Evolutionary conservation across 495 filamentous ascomycete species (phyloP).

Genomic region (Penicillium bovifimosum): DNA sequence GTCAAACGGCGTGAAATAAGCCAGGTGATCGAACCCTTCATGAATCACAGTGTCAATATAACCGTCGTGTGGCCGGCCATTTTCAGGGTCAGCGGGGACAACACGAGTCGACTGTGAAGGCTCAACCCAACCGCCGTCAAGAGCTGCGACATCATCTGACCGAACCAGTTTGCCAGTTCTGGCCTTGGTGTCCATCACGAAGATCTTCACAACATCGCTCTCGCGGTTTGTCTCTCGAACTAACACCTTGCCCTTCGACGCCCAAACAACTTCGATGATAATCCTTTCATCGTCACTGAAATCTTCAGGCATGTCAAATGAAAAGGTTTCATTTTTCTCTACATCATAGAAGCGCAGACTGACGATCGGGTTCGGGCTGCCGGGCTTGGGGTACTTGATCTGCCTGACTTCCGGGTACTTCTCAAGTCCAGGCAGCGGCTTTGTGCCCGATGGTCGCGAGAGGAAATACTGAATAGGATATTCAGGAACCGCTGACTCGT

Average conservation of each 20-base stretch:
- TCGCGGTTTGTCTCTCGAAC: conserved; percentile 91
- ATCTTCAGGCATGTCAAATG: conserved; percentile 67
- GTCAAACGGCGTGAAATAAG: conserved; percentile 89
- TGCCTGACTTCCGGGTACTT: conserved; percentile 83
- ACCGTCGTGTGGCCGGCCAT: conserved; percentile 73
- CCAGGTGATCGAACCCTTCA: conserved; percentile 84
- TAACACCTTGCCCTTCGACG: conserved; percentile 67
- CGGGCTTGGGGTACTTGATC: conserved; percentile 97
- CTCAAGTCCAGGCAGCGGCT: conserved; percentile 68
- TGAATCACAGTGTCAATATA: conserved; percentile 91
- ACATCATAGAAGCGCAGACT: conserved; percentile 86
- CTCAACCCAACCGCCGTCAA: conserved; percentile 98
- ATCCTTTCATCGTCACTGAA: conserved; percentile 78
- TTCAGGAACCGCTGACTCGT: conserved; percentile 86
- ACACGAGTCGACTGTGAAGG: conserved; percentile 80
- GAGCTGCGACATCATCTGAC: conserved; percentile 64
- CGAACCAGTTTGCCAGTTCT: conserved; percentile 77
- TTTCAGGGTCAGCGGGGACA: conserved; percentile 75
- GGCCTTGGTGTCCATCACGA: conserved; percentile 72
- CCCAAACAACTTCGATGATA: conserved; percentile 93
- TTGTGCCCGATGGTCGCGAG: conserved; percentile 73
- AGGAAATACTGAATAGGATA: conserved; percentile 94
- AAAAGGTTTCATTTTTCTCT: conserved; percentile 70
- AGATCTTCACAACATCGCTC: conserved; percentile 80
- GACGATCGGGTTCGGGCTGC: conserved; percentile 87